Percentiles rank a stretch among this genome's conserved stretches.
Evolutionary conservation across 768 basidiomycete genomes (phyloP).

Genomic region (Mycena alexandri): DNA sequence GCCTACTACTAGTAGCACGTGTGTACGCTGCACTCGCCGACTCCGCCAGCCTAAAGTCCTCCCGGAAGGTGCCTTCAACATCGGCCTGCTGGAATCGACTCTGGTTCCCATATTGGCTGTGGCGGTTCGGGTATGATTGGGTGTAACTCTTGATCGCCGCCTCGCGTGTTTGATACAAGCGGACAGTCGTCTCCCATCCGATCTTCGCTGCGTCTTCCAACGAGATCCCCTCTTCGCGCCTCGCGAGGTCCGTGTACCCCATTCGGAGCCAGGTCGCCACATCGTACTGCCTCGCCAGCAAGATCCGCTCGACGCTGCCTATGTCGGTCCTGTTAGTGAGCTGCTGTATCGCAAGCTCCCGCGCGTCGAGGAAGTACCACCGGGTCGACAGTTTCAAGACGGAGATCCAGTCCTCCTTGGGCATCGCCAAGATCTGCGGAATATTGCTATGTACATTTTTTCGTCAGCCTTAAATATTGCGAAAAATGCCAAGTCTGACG

Average conservation of each 20-base stretch:
- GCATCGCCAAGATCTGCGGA: background rate
- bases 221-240: conserved; percentile 40
- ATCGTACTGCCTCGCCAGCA: conserved; percentile 46
- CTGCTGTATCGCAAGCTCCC: conserved; percentile 42
- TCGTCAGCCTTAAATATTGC: too few species aligned
- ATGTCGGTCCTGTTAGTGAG: conserved; percentile 33
- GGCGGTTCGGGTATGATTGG: background rate
- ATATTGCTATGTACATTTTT: too few species aligned
- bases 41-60: conserved; percentile 27
- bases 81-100: conserved; percentile 11
- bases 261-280: conserved; percentile 51
- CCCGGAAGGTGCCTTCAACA: conserved; percentile 15
- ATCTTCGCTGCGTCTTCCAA: conserved; percentile 36
- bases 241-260: conserved; percentile 44
- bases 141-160: conserved; percentile 9
- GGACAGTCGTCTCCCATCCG: conserved; percentile 24
- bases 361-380: conserved; percentile 46
- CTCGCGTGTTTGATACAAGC: conserved; percentile 30
- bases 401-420: conserved; percentile 45
- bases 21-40: conserved; percentile 3
- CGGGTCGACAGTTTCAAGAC: conserved; percentile 47
- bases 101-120: background rate
- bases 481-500: conserved; percentile 14
- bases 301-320: conserved; percentile 46
- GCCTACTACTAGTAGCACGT: too few species aligned